Evolutionary conservation across 106 monocot genomes (phyloP), one percentile per base, ranked within the genome.

Genomic region (Apostasia shenzhenica): DNA sequence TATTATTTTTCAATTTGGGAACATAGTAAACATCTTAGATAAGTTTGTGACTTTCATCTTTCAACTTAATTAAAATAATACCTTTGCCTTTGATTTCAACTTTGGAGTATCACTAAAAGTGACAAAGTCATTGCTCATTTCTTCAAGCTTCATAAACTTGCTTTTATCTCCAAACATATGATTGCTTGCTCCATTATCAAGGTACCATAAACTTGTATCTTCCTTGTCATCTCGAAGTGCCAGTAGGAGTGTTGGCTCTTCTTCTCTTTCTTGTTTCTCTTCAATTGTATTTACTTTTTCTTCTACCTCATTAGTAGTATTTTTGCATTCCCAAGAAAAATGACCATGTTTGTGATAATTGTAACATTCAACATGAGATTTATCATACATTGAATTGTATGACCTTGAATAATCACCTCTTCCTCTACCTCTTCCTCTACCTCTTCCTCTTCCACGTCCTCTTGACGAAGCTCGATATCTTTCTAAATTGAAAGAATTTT

Each of bases 131-230:
- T 41, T 10, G 10, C 54, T 8, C 2, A 2, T 1, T 10, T 58
- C 57, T 45, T 70, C 11, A 57, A 70, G 54, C 14, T 69, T 10
- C n/a, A 55, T 8, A 13, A 70, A 70, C 14, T 44, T 44, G 6
- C 42, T 57, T 57, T 11, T 56, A 8, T 70, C 14, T 57, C 55
- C 70, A 45, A 5, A 57, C 43, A 45, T 70, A n/a, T 70, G 70
- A 57, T 58, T 70, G 0, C 41, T 45, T 44, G 57, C 55, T 14
- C 45, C 47, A 1, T 1, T n/a, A n/a, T 46, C 45, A 50, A 70
- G 14, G 1, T 58, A 70, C 57, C 55, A 70, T 0, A 0, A 2
- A 70, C 45, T 70, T 7, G 9, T 46, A 13, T 70, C 10, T 2
- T n/a, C 12, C 4, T 42, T 6, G 40, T 57, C 43, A 39, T 70